Evolutionary conservation across 2,329 filamentous ascomycete genomes (phyloP).

Genomic region (Paracorniculantispora psalliotae): DNA sequence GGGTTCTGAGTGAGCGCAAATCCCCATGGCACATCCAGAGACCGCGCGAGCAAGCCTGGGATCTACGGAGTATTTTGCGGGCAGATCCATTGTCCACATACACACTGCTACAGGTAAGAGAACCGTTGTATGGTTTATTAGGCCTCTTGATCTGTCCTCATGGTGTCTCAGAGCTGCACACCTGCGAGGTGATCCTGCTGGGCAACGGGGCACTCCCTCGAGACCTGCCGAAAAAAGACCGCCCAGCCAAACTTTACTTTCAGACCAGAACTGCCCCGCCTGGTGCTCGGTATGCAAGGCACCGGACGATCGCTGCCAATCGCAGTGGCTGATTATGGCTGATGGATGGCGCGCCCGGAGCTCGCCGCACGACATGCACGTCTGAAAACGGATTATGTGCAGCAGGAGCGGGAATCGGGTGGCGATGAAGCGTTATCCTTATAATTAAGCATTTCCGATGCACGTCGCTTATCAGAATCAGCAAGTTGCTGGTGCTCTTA

Average conservation of each 20-base stretch:
- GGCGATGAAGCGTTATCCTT: conserved; percentile 5
- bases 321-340: neutral
- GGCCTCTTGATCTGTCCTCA: neutral
- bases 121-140: neutral
- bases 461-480: neutral
- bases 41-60: no score
- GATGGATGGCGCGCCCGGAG: no score
- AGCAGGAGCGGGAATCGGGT: neutral
- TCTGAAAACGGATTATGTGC: neutral
- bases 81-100: neutral
- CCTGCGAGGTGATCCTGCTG: neutral
- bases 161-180: neutral
- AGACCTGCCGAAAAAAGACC: neutral
- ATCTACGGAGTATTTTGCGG: no score
- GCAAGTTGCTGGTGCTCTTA: neutral
- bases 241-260: neutral
- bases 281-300: neutral
- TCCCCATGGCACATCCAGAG: no score
- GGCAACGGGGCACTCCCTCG: neutral
- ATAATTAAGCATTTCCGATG: conserved; percentile 8
- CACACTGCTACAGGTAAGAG: no score
- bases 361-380: neutral
- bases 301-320: neutral
- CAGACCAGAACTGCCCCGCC: neutral
- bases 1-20: no score